Conservation (phyloP, 768 basidiomycete genomes). For the Panaeolus cyanescens region DNA sequence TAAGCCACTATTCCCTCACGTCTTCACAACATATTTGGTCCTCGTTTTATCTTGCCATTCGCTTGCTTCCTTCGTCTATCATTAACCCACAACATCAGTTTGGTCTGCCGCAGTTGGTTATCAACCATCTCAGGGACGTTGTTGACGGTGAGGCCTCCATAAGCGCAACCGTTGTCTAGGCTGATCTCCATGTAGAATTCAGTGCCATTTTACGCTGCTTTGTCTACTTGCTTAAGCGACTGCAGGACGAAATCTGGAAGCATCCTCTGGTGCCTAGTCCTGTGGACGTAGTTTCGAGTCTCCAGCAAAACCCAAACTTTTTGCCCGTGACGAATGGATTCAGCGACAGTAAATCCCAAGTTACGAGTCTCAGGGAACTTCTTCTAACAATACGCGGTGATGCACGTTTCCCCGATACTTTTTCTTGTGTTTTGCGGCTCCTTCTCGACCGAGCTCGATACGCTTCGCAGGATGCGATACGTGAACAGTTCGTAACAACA, state of each 20-base stretch:
- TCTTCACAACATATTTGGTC: conserved; percentile 50
- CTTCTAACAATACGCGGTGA: neutral
- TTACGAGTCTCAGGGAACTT: neutral
- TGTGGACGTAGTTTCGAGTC: neutral
- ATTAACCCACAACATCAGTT: neutral
- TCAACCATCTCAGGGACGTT: conserved; percentile 41
- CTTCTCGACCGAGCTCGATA: neutral
- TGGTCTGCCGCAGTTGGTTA: neutral
- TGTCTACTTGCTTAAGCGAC: conserved; percentile 57
- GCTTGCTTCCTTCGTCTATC: conserved; percentile 48
- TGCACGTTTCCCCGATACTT: neutral
- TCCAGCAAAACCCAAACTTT: neutral
- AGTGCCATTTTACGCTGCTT: conserved; percentile 58
- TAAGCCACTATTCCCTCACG: conserved; percentile 29
- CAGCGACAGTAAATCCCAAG: neutral
- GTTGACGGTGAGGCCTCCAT: conserved; percentile 18
- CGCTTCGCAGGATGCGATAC: neutral
- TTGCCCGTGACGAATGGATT: neutral
- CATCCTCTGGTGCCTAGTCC: neutral
- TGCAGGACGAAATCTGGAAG: conserved; percentile 63
- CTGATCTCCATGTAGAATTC: conserved; percentile 50
- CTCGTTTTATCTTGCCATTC: conserved; percentile 43
- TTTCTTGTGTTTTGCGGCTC: neutral
- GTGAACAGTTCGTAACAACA: neutral
- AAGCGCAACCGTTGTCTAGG: conserved; percentile 43